phyloP scores from a whole-genome alignment of 345 rosid species.

The Syzygium grande region DNA sequence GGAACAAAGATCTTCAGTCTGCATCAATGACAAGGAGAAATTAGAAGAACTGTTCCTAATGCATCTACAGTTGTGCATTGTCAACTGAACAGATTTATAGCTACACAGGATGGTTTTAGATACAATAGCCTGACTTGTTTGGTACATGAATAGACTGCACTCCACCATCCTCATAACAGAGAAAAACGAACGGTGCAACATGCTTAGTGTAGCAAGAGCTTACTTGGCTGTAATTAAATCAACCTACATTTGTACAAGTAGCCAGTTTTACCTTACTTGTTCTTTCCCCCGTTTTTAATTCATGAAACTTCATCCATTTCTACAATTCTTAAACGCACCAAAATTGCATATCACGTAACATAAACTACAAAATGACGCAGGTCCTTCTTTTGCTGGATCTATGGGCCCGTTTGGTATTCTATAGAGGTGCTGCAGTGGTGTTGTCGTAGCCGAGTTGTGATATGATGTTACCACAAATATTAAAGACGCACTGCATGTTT shows the following conservation, averaged over 20 bases:
- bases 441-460: neutral
- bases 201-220: neutral
- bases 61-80: neutral
- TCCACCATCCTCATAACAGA: neutral
- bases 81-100: neutral
- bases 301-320: neutral
- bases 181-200: neutral
- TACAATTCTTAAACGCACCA: neutral
- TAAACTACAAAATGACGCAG: neutral
- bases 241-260: neutral
- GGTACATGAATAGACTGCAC: neutral
- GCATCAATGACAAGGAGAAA: slow-evolving; percentile 3
- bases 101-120: neutral
- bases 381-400: neutral
- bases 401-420: neutral
- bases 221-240: neutral
- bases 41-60: neutral
- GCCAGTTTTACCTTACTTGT: neutral
- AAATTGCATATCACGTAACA: neutral
- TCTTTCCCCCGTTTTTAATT: neutral
- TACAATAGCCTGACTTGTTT: neutral
- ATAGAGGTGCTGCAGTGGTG: neutral
- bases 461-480: too few relatives aligned
- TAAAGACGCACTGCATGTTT: too few relatives aligned
- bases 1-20: slow-evolving; percentile 90